phyloP scores from a whole-genome alignment of 768 basidiomycete species.

The Mycena albidolilacea region DNA sequence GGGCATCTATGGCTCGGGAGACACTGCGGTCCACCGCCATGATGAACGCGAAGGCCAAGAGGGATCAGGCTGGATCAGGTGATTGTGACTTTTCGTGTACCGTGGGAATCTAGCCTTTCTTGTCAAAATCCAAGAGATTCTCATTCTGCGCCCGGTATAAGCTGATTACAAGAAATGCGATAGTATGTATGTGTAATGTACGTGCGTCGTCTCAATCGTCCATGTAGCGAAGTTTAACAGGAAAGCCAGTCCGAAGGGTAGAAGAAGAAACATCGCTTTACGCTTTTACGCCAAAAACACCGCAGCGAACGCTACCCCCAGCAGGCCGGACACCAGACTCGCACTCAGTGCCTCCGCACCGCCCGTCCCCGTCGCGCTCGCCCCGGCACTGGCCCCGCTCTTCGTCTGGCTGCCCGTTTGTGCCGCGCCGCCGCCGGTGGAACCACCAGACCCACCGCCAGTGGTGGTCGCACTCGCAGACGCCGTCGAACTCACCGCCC shows the following conservation, averaged over 20 bases:
- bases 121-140: not conserved
- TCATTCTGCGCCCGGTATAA: not conserved
- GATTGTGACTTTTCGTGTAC: slow-evolving; percentile 1
- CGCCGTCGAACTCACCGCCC: slow-evolving; percentile 18
- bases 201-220: not conserved
- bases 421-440: not conserved
- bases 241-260: not conserved
- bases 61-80: slow-evolving; percentile 6
- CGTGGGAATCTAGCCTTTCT: not conserved
- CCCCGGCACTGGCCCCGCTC: slow-evolving; percentile 10
- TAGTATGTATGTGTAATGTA: slow-evolving; percentile 9
- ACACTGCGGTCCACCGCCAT: slow-evolving; percentile 11
- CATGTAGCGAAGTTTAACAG: not conserved
- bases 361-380: slow-evolving; percentile 19
- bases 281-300: slow-evolving; percentile 41
- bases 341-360: slow-evolving; percentile 20
- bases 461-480: not conserved
- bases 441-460: too few species aligned
- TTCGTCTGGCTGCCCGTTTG: slow-evolving; percentile 1
- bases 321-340: slow-evolving; percentile 15
- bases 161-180: not conserved
- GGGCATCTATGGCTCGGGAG: slow-evolving; percentile 6
- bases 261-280: not conserved
- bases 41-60: not conserved
- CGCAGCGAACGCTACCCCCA: slow-evolving; percentile 41